Evolutionary conservation across 2,329 filamentous ascomycete genomes (phyloP).

Genomic region (Emergomyces orientalis): DNA sequence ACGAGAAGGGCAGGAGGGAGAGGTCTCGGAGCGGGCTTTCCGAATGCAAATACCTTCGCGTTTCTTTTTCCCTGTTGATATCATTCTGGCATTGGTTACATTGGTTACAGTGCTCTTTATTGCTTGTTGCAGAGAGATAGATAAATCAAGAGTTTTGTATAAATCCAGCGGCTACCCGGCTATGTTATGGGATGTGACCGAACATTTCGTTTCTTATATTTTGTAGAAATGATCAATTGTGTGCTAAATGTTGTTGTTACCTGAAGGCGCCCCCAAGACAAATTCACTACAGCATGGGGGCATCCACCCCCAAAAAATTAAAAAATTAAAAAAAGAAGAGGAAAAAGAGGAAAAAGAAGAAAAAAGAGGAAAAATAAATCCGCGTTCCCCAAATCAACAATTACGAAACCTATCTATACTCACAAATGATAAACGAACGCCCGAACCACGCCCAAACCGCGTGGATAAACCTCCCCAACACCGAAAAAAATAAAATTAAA

Average conservation of each 20-base stretch:
- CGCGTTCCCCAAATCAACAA: too few relatives aligned
- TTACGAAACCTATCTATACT: too few relatives aligned
- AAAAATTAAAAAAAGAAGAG: too few relatives aligned
- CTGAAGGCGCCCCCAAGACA: background rate
- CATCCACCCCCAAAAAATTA: too few relatives aligned
- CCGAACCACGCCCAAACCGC: too few relatives aligned
- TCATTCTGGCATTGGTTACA: background rate
- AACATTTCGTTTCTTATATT: background rate
- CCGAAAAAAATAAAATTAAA: background rate
- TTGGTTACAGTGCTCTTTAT: background rate
- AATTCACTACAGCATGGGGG: background rate
- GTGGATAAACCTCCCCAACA: too few relatives aligned
- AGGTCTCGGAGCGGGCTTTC: background rate
- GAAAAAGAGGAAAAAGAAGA: too few relatives aligned
- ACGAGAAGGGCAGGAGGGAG: background rate
- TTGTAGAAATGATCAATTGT: background rate
- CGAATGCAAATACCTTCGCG: background rate
- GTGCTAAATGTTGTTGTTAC: background rate
- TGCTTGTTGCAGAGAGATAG: background rate
- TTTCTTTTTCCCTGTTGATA: background rate
- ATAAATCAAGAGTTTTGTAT: background rate
- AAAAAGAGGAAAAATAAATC: too few relatives aligned
- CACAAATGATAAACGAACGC: too few relatives aligned
- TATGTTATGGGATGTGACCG: background rate
- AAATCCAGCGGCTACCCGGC: background rate